These are phyloP conservation scores for Colletotrichum sp. DNA, from an alignment of 2,329 filamentous ascomycete species.

Conservation along the genomic window DNA sequence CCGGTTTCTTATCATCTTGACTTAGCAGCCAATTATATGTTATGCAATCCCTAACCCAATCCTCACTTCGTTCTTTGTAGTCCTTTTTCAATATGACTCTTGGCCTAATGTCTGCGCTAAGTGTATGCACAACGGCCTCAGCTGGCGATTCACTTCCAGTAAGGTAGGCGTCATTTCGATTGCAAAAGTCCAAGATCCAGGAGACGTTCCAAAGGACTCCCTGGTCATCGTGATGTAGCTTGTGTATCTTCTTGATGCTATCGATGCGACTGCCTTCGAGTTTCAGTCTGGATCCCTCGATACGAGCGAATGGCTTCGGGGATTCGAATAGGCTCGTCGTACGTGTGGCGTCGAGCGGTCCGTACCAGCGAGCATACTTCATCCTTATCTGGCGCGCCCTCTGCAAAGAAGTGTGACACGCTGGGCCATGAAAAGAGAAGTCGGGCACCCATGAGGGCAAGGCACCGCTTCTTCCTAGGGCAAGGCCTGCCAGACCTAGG, in stretches of 20 bases:
- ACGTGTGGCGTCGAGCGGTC: not conserved
- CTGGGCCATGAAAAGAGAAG: not conserved
- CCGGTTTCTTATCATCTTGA: not conserved
- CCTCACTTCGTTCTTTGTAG: not conserved
- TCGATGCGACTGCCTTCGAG: not conserved
- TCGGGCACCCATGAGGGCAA: conserved; percentile 13
- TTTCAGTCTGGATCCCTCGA: not conserved
- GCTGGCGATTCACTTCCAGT: not conserved
- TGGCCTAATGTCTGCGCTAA: not conserved
- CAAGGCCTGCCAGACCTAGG: not conserved
- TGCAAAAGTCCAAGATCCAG: not conserved
- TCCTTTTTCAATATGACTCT: not conserved
- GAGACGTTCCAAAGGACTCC: not conserved
- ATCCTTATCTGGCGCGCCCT: not conserved
- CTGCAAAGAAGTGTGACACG: not conserved
- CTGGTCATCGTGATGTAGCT: not conserved
- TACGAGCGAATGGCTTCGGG: not conserved
- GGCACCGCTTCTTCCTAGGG: not conserved
- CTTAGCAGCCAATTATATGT: not conserved
- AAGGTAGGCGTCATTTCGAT: not conserved
- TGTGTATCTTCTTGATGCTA: not conserved
- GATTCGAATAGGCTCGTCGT: not conserved
- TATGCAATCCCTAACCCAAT: not conserved
- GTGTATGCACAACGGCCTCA: not conserved
- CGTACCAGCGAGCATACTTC: not conserved